Base-by-base conservation (phyloP, 108 stramenopile species). In the Conticribra guillardii region DNA sequence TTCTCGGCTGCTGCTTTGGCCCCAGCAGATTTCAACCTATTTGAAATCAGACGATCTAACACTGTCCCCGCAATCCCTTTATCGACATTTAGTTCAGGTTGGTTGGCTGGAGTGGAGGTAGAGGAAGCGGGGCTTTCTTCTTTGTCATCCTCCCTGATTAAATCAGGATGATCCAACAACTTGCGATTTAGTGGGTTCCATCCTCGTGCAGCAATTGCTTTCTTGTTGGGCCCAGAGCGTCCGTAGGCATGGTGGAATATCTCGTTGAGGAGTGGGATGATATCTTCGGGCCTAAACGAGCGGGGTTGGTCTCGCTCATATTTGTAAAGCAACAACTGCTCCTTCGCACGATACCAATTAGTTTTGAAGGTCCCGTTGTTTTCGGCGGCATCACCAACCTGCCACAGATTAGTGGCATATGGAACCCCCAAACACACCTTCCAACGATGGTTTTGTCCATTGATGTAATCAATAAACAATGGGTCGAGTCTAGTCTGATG, bases 391-490 rank as follows among this genome's bases (percentile, higher is more conserved):
- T 63, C 41, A 2, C 62, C 62, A 4, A 63, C 62, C 44, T 63
- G 62, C 62, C 62, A 63, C 45, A 49, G 4, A 9, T 11, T 26
- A 18, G 62, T 63, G 37, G 47, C 62, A 27, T 63, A 49, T 45
- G 62, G 62, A 4, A 57, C 30, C 4, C 56, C 56, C 16, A 57
- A 57, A 33, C 56, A 57, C 3, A 33, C 17, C 31, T 33, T 29
- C 28, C 56, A 57, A 4, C 26, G 24, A 9, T 57, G 30, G n/a
- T 11, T 22, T 4, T 23, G 1, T 2, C 46, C 34, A 33, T 47
- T 63, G 1, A 63, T 49, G 8, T 63, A 27, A 15, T 23, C 15
- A 24, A 63, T 28, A 18, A 63, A 63, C 24, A n/a, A 4, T 15
- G 48, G 45, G 4, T 45, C 24, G 15, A 63, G 62, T 8, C 45